Conservation (phyloP, 1,139 yeast species). For the Blastobotrys proliferans region DNA sequence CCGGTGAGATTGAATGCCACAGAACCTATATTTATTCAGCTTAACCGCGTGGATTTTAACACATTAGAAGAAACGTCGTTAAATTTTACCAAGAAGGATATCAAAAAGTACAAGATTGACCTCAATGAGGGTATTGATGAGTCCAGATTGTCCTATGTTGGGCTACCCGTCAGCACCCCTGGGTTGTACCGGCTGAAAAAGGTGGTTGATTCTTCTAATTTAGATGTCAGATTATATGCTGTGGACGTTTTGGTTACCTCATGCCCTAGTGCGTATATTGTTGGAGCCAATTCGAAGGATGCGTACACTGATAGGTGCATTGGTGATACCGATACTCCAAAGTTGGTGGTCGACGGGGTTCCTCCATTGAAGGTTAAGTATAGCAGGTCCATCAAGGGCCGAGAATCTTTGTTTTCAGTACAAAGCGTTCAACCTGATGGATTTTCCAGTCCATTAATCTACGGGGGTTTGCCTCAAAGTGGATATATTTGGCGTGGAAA, state of each 20-base stretch:
- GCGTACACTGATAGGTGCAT: constrained; percentile 52
- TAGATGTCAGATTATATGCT: constrained; percentile 60
- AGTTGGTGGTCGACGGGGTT: constrained; percentile 61
- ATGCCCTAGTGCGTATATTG: constrained; percentile 70
- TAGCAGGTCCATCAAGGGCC: constrained; percentile 51
- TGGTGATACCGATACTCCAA: constrained; percentile 53
- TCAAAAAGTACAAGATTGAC: constrained; percentile 37
- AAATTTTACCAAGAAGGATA: constrained; percentile 55
- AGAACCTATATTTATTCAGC: constrained; percentile 63
- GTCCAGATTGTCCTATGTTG: constrained; percentile 41
- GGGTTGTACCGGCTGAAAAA: constrained; percentile 69
- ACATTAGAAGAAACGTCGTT: constrained; percentile 45
- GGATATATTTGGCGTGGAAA: constrained; percentile 21
- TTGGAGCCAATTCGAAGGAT: constrained; percentile 21
- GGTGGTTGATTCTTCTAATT: constrained; percentile 61
- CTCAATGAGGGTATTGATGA: constrained; percentile 35
- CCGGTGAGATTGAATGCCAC: constrained; percentile 85
- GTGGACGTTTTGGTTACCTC: constrained; percentile 63
- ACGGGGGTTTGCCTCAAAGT: constrained; percentile 22
- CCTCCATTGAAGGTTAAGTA: constrained; percentile 69
- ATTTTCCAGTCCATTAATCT: constrained; percentile 39
- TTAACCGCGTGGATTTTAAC: constrained; percentile 59
- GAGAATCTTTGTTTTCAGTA: constrained; percentile 40
- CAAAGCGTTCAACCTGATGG: constrained; percentile 49
- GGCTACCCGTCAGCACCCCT: constrained; percentile 58